These are phyloP conservation scores for Apiotrichum akiyoshidainum DNA, from an alignment of 1,284 basidiomycete genomes.

Conservation along the genomic window DNA sequence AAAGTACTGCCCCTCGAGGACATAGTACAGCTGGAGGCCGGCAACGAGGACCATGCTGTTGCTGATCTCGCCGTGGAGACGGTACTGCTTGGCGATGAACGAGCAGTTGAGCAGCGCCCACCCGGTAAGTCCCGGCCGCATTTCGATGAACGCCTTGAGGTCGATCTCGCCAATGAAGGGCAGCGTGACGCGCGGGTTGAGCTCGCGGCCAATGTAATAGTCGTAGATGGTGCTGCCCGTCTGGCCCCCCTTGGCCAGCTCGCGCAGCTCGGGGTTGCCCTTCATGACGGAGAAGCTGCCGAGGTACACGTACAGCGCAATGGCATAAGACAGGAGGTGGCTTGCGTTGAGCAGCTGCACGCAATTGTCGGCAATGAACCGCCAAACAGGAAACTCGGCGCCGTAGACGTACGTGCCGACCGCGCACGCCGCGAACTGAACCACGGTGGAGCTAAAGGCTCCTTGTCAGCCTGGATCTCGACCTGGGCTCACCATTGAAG, in stretches of 20 bases:
- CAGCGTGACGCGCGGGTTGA: slow-evolving; percentile 11
- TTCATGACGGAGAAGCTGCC: slow-evolving; percentile 7
- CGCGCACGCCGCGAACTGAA: slow-evolving; percentile 6
- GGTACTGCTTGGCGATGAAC: slow-evolving; percentile 12
- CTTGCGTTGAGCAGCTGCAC: slow-evolving; percentile 8
- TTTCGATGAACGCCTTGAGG: slow-evolving; percentile 32
- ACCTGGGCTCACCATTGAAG: slow-evolving; percentile 1
- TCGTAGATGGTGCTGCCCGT: slow-evolving; percentile 11
- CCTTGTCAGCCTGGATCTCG: not conserved
- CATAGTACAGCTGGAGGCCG: slow-evolving; percentile 5
- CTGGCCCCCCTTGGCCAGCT: slow-evolving; percentile 7
- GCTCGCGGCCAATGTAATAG: slow-evolving; percentile 12
- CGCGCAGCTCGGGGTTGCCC: slow-evolving; percentile 7
- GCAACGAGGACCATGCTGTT: slow-evolving; percentile 12
- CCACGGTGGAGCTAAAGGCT: slow-evolving; percentile 5
- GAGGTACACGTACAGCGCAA: slow-evolving; percentile 6
- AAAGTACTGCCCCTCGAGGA: slow-evolving; percentile 10
- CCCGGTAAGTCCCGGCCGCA: slow-evolving; percentile 14
- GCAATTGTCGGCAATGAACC: slow-evolving; percentile 8
- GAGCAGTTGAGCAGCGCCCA: slow-evolving; percentile 10
- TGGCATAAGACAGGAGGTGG: slow-evolving; percentile 4
- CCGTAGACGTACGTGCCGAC: slow-evolving; percentile 5
- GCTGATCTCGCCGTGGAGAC: slow-evolving; percentile 10
- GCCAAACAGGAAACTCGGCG: slow-evolving; percentile 10
- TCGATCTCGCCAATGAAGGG: slow-evolving; percentile 16